phyloP scores from a whole-genome alignment of 345 rosid species.

The Adansonia digitata region DNA sequence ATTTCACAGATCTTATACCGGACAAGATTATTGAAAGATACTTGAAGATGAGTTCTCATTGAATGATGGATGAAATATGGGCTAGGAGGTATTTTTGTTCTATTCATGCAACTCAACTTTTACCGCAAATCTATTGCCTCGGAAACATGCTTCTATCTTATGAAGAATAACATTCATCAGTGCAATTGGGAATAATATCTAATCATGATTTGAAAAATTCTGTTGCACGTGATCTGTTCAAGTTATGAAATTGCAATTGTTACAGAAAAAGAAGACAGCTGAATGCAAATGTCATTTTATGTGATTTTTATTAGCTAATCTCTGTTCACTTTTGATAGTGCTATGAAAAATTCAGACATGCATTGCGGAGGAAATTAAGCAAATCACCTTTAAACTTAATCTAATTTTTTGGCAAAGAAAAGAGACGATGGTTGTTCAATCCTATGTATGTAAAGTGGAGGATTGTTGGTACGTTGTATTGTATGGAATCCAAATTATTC shows the following conservation, averaged over 20 bases:
- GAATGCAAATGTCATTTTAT: not conserved
- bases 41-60: slow-evolving; percentile 27
- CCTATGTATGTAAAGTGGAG: not conserved
- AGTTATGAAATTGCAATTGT: not conserved
- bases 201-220: not conserved
- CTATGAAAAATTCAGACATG: not conserved
- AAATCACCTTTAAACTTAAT: not conserved
- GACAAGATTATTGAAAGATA: slow-evolving; percentile 52
- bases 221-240: not conserved
- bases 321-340: not conserved
- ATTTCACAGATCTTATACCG: slow-evolving; percentile 68
- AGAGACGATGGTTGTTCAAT: not conserved
- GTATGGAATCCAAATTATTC: not conserved
- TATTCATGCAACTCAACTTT: not conserved
- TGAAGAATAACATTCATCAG: not conserved
- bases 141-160: not conserved
- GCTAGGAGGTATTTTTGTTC: not conserved
- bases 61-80: slow-evolving; percentile 6
- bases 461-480: not conserved
- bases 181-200: not conserved
- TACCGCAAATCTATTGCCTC: not conserved
- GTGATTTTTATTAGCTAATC: too few species aligned
- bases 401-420: not conserved
- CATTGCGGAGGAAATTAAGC: not conserved
- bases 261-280: not conserved